Base-by-base conservation (phyloP, 1,139 yeast species). In the Protomyces gravidus region DNA sequence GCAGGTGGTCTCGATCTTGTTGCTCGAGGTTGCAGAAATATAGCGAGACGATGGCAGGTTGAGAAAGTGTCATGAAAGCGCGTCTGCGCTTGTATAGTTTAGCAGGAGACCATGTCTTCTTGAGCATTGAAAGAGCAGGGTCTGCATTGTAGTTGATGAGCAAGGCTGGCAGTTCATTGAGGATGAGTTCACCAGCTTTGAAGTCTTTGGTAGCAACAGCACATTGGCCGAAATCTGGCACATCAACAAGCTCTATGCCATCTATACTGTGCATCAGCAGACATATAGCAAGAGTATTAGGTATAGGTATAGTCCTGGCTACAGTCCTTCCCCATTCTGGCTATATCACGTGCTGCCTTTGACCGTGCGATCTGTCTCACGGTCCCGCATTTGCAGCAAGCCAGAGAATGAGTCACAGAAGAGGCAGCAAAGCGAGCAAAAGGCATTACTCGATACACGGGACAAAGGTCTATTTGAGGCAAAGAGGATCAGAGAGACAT, bases 191-290 rank as follows among this genome's bases (percentile, higher is more conserved):
- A 6, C 58, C 58, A 6, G 50, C 46, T 5, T 5, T 5, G 17
- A 53, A 23, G 30, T 53, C 58, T 27, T 23, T 15, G 9, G 46
- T n/a, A 19, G 58, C 58, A 5, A 46, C 30, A 13, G 58, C 58
- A 46, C 58, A 53, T 39, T 53, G 50, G n/a, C 58, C 58, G 27
- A 42, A 52, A 11, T 21, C 25, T 5, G 30, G 42, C 23, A 45
- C 50, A 28, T 52, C 40, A 5, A 52, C 7, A 2, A 52, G 36
- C 36, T 13, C 11, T 30, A 30, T 30, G 17, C 15, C 36, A n/a
- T n/a, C n/a, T n/a, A n/a, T n/a, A n/a, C n/a, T n/a, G n/a, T n/a
- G n/a, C n/a, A n/a, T n/a, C n/a, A n/a, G n/a, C n/a, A n/a, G n/a
- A n/a, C n/a, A n/a, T n/a, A n/a, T n/a, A n/a, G n/a, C n/a, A n/a